Base-by-base conservation (phyloP, 192 early-diverging fungal genomes). In the Coemansia sp. region DNA sequence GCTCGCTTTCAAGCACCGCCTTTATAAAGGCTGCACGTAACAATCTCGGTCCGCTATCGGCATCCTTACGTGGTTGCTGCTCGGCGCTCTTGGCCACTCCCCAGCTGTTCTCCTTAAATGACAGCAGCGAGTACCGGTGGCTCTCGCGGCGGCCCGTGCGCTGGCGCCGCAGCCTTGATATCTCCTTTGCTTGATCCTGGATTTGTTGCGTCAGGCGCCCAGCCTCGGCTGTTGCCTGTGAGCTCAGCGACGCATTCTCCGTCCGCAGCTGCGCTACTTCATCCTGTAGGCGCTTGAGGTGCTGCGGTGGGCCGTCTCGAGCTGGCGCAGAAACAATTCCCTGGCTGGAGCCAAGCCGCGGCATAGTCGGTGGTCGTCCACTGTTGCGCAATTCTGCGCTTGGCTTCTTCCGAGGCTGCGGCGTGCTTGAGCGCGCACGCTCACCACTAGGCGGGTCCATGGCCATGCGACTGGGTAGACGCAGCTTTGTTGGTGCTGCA, bases 1-100 rank as follows among this genome's bases (percentile, higher is more conserved):
- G 49, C 58, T 82, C 79, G 57, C 59, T 25, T n/a, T 76, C 73
- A 0, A 82, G 58, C 21, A 73, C 69, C 4, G 69, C 60, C 52
- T 73, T 72, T 49, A 82, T 73, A 22, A 73, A 82, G 8, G 79
- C 79, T 4, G 73, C 69, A 16, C 79, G 79, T 64, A 82, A 28
- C 8, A 76, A 69, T 14, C 64, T 67, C 7, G 71, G 69, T 7
- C 66, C 66, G 56, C 56, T 49, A 16, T 58, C 31, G 28, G 28
- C 49, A 4, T 54, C 60, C 7, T 53, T 31, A 32, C 31, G 50
- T 2, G 34, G 21, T 5, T 28, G 16, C 16, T n/a, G 31, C 10
- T 23, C 6, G 38, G 67, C 54, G 58, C 38, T 61, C 26, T 64
- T 63, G 30, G 74, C 62, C n/a, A 54, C 70, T 5, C 44, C 58